Evolutionary conservation across 192 early-diverging fungal genomes (phyloP), one percentile per base, ranked within the genome.

Genomic region (Backusella psychrophila): DNA sequence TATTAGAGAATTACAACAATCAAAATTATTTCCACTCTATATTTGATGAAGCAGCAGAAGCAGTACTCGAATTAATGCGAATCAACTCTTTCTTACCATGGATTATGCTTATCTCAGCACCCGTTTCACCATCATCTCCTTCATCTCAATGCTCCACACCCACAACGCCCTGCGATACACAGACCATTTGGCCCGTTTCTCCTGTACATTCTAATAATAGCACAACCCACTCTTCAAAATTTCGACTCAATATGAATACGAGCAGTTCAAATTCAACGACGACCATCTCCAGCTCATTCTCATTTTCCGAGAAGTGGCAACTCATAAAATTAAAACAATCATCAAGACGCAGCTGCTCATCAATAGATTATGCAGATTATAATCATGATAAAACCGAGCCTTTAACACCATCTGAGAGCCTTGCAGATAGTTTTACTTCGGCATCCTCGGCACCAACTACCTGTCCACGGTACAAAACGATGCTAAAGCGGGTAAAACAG

Each of bases 61-160:
- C 72, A 23, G 56, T 77, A 7, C 35, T 81, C 21, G 80, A 81
- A 70, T 66, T 81, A 38, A 81, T 81, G 80, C 59, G 80, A 66
- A 59, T 74, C 8, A 81, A 81, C 42, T 73, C 80, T 33, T 81
- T 81, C 56, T 69, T 77, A 42, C 80, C 80, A 2, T 81, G 80
- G 80, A 19, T 69, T 29, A 63, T 63, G 23, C 56, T 63, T 63
- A 26, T 63, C 26, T 63, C 53, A 59, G 53, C 68, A 21, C 19
- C 36, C 33, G n/a, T 36, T 36, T 69, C 67, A 67, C 19, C n/a
- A 38, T 34, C 31, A 11, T 36, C 35, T 35, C 9, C 67, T 69
- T 36, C 34, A 38, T 38, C 31, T 12, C 33, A 36, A 38, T 69
- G 8, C n/a, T 69, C 67, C 15, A 21, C 68, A 23, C 35, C 68